Evolutionary conservation across 2,329 filamentous ascomycete genomes (phyloP).

Genomic region (Trichoderma sp.): DNA sequence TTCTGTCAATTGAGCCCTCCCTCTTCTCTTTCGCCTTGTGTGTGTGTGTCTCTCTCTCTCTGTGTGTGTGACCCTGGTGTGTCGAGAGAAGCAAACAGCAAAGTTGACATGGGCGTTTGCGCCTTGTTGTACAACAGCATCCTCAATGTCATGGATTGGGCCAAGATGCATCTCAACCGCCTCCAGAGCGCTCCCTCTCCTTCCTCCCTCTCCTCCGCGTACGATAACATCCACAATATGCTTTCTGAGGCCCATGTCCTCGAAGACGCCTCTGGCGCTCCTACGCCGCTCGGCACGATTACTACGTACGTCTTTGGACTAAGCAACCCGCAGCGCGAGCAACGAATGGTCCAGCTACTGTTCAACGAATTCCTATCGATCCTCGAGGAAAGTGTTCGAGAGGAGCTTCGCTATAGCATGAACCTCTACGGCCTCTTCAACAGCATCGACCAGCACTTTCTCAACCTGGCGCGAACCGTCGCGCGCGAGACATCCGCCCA

Average conservation of each 20-base stretch:
- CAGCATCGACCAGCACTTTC: slow-evolving; percentile 84
- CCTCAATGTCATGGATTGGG: slow-evolving; percentile 95
- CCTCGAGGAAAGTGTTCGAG: slow-evolving; percentile 85
- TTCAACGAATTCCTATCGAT: slow-evolving; percentile 82
- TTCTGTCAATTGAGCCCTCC: background rate
- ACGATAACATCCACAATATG: slow-evolving; percentile 80
- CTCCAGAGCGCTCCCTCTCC: slow-evolving; percentile 63
- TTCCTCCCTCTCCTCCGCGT: slow-evolving; percentile 63
- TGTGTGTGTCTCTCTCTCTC: too few species aligned
- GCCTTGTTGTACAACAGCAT: slow-evolving; percentile 56
- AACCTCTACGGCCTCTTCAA: slow-evolving; percentile 89
- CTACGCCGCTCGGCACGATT: slow-evolving; percentile 68
- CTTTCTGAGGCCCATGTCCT: slow-evolving; percentile 66
- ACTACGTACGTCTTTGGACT: slow-evolving; percentile 76
- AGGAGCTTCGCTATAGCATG: slow-evolving; percentile 77
- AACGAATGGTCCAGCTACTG: slow-evolving; percentile 77
- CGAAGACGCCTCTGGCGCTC: slow-evolving; percentile 55
- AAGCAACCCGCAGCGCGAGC: slow-evolving; percentile 78
- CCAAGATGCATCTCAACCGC: slow-evolving; percentile 76
- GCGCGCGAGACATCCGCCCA: slow-evolving; percentile 81
- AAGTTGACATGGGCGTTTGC: slow-evolving; percentile 24
- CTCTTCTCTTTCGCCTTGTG: background rate
- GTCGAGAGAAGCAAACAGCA: slow-evolving; percentile 19
- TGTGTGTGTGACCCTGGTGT: slow-evolving; percentile 18
- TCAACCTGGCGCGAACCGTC: slow-evolving; percentile 82